Evolutionary conservation across 176 grass and related monocot species (phyloP), one percentile per base, ranked within the genome.

Genomic region (Triticum monococcum): DNA sequence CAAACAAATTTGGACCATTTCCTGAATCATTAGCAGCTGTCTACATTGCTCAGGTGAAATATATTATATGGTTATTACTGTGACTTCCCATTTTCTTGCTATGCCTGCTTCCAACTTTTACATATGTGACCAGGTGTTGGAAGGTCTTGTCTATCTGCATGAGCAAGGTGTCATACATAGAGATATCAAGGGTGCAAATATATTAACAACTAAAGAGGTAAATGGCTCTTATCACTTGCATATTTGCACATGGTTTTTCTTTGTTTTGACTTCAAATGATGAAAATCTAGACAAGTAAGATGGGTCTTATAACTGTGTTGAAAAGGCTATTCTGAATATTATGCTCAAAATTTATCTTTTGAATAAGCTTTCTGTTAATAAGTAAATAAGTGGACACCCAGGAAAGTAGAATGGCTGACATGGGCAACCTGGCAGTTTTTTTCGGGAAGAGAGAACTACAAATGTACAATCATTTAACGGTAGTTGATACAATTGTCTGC

Each of bases 161-260:
- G 97, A 99, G 74, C 97, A 99, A 91, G 97, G 97, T 91, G 97
- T 99, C 68, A 99, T 99, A 85, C 97, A 99, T 85, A 94, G 97
- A 93, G 97, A 99, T 87, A 99, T 99, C 54, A 99, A 99, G 90
- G 97, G 97, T n/a, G 97, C 97, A 90, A 99, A 99, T 91, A 99
- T 99, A 79, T 88, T 96, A 75, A 91, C 90, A 40, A 99, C 97
- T 22, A 99, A 99, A 84, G 97, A 99, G 97, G 97, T 96, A 82
- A 89, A 57, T 77, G 74, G 46, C 72, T 77, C 64, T 77, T 57
- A 45, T 78, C 84, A 78, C 78, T 56, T 87, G 68, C 36, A 60
- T 85, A 81, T 77, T 75, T 66, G 5, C 56, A 43, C 40, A 43
- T 40, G 28, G 3, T 88, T 87, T 74, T 66, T 83, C 9, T 41